phyloP scores from a whole-genome alignment of 2,329 filamentous ascomycete genomes.

The Scleromitrula shiraiana region DNA sequence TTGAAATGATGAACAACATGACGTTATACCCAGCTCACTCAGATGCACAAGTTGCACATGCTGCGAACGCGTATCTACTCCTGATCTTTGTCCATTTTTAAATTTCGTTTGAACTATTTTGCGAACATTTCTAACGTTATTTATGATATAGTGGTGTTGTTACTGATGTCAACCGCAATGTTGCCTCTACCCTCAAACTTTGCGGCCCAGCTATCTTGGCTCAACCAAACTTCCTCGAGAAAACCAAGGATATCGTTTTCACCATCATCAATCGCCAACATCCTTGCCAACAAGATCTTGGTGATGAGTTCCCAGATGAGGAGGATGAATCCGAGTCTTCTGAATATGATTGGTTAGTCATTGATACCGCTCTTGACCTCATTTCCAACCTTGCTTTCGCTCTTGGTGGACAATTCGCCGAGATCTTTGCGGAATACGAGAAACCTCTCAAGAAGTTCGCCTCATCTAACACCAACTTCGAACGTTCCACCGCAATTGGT shows the following conservation, averaged over 20 bases:
- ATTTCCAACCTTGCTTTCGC: slow-evolving; percentile 76
- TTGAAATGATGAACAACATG: slow-evolving; percentile 72
- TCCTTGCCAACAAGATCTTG: slow-evolving; percentile 85
- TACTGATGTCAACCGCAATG: slow-evolving; percentile 90
- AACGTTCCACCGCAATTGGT: slow-evolving; percentile 84
- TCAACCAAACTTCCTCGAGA: slow-evolving; percentile 63
- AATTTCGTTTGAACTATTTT: slow-evolving; percentile 7
- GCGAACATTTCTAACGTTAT: slow-evolving; percentile 12
- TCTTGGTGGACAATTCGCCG: slow-evolving; percentile 70
- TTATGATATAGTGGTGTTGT: slow-evolving; percentile 42
- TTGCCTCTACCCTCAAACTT: slow-evolving; percentile 82
- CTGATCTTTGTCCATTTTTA: slow-evolving; percentile 19
- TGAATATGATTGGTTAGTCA: slow-evolving; percentile 95
- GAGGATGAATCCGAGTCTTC: slow-evolving; percentile 65
- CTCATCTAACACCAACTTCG: slow-evolving; percentile 74
- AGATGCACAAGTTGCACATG: slow-evolving; percentile 80
- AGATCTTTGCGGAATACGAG: slow-evolving; percentile 95
- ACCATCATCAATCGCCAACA: slow-evolving; percentile 84
- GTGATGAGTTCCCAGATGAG: slow-evolving; percentile 67
- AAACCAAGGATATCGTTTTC: slow-evolving; percentile 66
- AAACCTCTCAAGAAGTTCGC: slow-evolving; percentile 85
- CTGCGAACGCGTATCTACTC: slow-evolving; percentile 70
- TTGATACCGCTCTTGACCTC: slow-evolving; percentile 90
- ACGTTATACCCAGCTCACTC: slow-evolving; percentile 99
- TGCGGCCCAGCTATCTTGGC: slow-evolving; percentile 81